Conservation (phyloP, 768 basidiomycete genomes). For the Tubosaeta sp. region DNA sequence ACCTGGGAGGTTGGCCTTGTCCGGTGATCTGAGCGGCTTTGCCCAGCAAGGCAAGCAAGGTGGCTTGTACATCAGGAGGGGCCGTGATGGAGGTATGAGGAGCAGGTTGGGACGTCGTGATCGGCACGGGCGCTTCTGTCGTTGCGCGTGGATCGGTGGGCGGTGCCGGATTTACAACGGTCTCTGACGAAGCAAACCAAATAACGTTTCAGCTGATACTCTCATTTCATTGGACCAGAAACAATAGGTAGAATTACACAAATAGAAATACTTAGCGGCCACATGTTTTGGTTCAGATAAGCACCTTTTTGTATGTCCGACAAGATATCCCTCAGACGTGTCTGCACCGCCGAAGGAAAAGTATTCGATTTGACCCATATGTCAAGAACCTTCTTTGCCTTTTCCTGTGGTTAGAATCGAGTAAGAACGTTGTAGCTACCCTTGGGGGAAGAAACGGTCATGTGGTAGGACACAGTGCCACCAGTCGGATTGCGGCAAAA, state of each 20-base stretch:
- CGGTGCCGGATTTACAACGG: slow-evolving; percentile 36
- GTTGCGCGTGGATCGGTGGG: slow-evolving; percentile 38
- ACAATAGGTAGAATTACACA: slow-evolving; percentile 64
- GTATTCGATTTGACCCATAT: slow-evolving; percentile 94
- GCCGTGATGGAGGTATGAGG: slow-evolving; percentile 24
- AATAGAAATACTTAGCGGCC: slow-evolving; percentile 78
- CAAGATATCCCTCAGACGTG: slow-evolving; percentile 67
- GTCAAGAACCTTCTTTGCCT: slow-evolving; percentile 94
- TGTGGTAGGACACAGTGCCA: slow-evolving; percentile 26
- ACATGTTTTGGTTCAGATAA: slow-evolving; percentile 59
- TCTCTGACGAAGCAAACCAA: slow-evolving; percentile 56
- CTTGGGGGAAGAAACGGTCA: slow-evolving; percentile 21
- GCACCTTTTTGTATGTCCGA: slow-evolving; percentile 80
- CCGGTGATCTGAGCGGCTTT: slow-evolving; percentile 53
- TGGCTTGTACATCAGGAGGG: slow-evolving; percentile 47
- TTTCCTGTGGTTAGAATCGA: slow-evolving; percentile 67
- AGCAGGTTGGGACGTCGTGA: slow-evolving; percentile 25
- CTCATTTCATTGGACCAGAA: slow-evolving; percentile 50
- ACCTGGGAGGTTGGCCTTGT: slow-evolving; percentile 29
- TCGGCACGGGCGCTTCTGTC: slow-evolving; percentile 24
- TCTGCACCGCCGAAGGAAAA: slow-evolving; percentile 74
- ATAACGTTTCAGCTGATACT: slow-evolving; percentile 58
- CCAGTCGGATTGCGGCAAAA: slow-evolving; percentile 3
- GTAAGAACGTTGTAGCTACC: slow-evolving; percentile 38
- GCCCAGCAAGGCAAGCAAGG: slow-evolving; percentile 64